Evolutionary conservation across 805 yeast genomes (phyloP).

Genomic region (Candida maltosa): DNA sequence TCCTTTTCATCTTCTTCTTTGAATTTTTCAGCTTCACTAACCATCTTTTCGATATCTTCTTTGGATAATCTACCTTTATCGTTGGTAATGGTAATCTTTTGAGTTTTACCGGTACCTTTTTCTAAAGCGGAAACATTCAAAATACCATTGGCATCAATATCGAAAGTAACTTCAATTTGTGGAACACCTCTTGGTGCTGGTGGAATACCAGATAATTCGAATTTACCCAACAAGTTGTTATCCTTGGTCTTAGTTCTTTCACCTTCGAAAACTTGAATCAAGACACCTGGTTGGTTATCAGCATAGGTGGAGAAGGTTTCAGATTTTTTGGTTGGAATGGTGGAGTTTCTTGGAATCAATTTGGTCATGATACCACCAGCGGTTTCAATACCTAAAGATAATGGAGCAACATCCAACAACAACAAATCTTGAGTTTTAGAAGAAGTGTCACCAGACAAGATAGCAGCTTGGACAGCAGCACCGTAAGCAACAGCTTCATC

Average conservation of each 20-base stretch:
- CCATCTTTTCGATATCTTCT: slow-evolving; percentile 98
- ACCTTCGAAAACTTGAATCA: slow-evolving; percentile 97
- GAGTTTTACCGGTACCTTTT: slow-evolving; percentile 97
- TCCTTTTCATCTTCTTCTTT: slow-evolving; percentile 96
- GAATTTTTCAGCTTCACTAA: slow-evolving; percentile 94
- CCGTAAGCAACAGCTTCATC: slow-evolving; percentile 99
- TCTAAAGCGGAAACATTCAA: slow-evolving; percentile 93
- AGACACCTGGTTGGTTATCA: slow-evolving; percentile 98
- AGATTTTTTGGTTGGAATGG: slow-evolving; percentile 96
- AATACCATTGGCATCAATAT: slow-evolving; percentile 96
- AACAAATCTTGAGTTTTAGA: slow-evolving; percentile 94
- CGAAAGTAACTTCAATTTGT: slow-evolving; percentile 96
- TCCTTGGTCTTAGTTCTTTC: slow-evolving; percentile 96
- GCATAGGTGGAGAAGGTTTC: slow-evolving; percentile 96
- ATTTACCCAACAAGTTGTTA: slow-evolving; percentile 94
- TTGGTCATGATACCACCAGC: slow-evolving; percentile 99
- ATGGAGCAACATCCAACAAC: slow-evolving; percentile 95
- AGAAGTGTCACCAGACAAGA: slow-evolving; percentile 92
- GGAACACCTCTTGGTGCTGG: slow-evolving; percentile 99
- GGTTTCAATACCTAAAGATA: slow-evolving; percentile 96
- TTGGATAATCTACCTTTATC: slow-evolving; percentile 97
- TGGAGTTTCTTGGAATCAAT: slow-evolving; percentile 96
- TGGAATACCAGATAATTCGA: slow-evolving; percentile 94
- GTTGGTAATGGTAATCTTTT: slow-evolving; percentile 96
- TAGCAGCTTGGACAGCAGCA: slow-evolving; percentile 98